phyloP scores from a whole-genome alignment of 495 filamentous ascomycete genomes.

The Evernia prunastri region DNA sequence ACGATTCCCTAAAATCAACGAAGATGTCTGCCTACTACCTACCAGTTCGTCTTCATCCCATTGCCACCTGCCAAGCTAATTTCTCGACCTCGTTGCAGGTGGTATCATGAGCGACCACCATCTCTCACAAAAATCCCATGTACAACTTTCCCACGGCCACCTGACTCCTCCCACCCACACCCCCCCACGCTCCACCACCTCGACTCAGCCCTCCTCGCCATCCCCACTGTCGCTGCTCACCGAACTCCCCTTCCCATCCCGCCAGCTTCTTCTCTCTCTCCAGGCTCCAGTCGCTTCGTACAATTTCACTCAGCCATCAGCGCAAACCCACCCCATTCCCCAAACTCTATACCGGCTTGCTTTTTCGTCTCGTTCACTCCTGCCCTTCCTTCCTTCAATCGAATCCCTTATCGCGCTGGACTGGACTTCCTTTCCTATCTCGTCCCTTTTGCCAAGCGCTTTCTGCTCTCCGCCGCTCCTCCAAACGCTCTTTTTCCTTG shows the following conservation, averaged over 20 bases:
- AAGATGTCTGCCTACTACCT: not conserved
- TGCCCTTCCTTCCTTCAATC: no score
- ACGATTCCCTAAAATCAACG: not conserved
- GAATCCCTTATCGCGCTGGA: no score
- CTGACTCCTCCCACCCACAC: not conserved
- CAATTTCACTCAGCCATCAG: not conserved
- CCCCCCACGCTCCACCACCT: not conserved
- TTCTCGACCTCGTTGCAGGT: not conserved
- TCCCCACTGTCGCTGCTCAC: not conserved
- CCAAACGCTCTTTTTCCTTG: not conserved
- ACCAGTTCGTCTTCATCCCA: not conserved
- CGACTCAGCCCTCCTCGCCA: not conserved
- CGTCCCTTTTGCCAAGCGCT: not conserved
- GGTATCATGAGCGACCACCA: not conserved
- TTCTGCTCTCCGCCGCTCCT: not conserved
- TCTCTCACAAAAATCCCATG: slow-evolving; percentile 3
- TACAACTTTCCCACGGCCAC: not conserved
- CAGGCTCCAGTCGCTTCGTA: not conserved
- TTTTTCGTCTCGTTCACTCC: not conserved
- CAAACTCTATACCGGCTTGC: not conserved
- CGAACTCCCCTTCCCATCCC: not conserved
- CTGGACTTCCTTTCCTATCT: not conserved
- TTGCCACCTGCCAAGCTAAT: not conserved
- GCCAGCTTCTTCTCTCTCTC: not conserved
- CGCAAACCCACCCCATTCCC: no score